Conservation (phyloP, 2,329 filamentous ascomycete genomes). For the Emydomyces testavorans region DNA sequence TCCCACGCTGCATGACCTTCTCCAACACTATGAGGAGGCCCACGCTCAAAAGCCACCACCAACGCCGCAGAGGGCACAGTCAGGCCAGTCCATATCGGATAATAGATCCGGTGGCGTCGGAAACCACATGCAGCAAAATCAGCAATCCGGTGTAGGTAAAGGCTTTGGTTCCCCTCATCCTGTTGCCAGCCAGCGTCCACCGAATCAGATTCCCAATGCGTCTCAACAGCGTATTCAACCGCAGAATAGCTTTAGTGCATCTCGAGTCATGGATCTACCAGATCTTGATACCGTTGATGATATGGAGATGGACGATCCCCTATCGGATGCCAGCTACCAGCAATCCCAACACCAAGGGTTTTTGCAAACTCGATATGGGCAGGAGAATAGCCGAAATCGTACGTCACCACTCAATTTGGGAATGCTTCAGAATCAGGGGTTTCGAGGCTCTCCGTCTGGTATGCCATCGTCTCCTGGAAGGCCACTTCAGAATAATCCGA, state of each 20-base stretch:
- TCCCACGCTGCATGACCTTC: conserved; percentile 81
- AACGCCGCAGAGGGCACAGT: conserved; percentile 38
- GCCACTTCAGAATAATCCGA: conserved; percentile 76
- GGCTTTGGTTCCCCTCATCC: conserved; percentile 8
- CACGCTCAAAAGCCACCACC: conserved; percentile 61
- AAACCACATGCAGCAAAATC: conserved; percentile 18
- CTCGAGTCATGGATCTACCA: conserved; percentile 24
- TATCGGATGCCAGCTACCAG: conserved; percentile 41
- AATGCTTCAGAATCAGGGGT: conserved; percentile 65
- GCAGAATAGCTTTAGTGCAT: conserved; percentile 16
- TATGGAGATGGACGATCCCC: conserved; percentile 91
- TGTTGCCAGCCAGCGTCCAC: conserved; percentile 17
- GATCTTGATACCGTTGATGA: conserved; percentile 42
- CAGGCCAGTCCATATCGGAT: conserved; percentile 29
- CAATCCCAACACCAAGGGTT: conserved; percentile 58
- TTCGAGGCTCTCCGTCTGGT: conserved; percentile 73
- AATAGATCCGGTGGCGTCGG: conserved; percentile 6
- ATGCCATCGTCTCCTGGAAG: conserved; percentile 64
- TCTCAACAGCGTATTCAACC: conserved; percentile 17
- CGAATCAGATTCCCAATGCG: conserved; percentile 12
- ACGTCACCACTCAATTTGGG: conserved; percentile 68
- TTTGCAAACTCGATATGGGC: conserved; percentile 50
- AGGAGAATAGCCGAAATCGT: conserved; percentile 40
- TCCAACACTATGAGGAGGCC: conserved; percentile 93
- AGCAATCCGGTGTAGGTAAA: conserved; percentile 13